Conservation (phyloP, 345 rosid species). For the Populus deltoides region DNA sequence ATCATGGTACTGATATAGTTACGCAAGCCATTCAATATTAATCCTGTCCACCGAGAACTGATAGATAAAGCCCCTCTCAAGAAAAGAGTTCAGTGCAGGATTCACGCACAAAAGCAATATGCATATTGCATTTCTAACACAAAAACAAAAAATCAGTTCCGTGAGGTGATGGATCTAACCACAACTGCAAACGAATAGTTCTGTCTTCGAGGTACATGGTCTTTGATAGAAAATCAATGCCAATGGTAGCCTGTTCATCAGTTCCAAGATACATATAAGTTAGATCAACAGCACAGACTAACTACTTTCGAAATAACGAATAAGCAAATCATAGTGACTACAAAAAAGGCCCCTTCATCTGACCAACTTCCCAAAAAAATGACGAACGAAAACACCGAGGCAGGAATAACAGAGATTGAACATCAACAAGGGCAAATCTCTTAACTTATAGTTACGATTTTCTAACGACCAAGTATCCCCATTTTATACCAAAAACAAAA, state of each 20-base stretch:
- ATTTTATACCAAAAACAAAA: not conserved
- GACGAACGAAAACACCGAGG: no score
- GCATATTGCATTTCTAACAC: no score
- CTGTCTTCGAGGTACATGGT: constrained; percentile 27
- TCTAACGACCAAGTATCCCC: not conserved
- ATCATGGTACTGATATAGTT: not conserved
- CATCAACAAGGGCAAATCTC: not conserved
- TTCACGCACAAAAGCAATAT: not conserved
- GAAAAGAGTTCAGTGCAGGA: not conserved
- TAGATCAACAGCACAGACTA: not conserved
- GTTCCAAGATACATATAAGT: not conserved
- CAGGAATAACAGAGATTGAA: not conserved
- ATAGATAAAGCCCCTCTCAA: not conserved
- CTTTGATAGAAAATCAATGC: constrained; percentile 25
- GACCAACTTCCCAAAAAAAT: not conserved
- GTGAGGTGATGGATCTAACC: constrained; percentile 10
- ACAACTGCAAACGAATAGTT: constrained; percentile 25
- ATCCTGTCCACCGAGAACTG: not conserved
- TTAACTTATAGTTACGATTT: not conserved
- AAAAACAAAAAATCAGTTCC: not conserved
- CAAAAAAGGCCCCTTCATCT: not conserved
- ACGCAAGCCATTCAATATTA: not conserved
- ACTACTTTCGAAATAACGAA: not conserved
- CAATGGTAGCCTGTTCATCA: constrained; percentile 22
- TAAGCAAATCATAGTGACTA: not conserved